Base-by-base conservation (phyloP, 257 asterid species). In the Cruciata laevipes region DNA sequence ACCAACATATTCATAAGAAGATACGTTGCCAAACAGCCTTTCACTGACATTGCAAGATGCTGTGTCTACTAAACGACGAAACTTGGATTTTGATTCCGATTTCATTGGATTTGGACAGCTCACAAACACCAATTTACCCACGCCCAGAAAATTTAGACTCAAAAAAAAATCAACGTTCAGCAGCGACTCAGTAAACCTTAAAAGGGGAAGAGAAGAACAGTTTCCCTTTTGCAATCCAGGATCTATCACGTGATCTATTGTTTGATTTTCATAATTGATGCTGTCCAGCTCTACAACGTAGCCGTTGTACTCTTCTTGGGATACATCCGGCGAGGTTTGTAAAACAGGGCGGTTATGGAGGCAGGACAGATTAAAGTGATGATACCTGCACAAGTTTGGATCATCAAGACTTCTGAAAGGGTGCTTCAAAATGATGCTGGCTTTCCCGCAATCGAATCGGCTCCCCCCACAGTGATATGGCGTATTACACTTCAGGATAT, bases 151-250 rank as follows among this genome's bases (percentile, higher is more conserved):
- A 57, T 1, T 5, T 3, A 57, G 17, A 2, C 4, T 33, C 38
- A 33, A 3, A n/a, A n/a, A n/a, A n/a, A n/a, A n/a, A n/a, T n/a
- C n/a, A n/a, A n/a, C n/a, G n/a, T n/a, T n/a, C n/a, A n/a, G n/a
- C n/a, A n/a, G n/a, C n/a, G n/a, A n/a, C n/a, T n/a, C n/a, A n/a
- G n/a, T n/a, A n/a, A n/a, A n/a, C n/a, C n/a, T n/a, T n/a, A 2
- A 65, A 3, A 47, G 20, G 9, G 69, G 60, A 25, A 47, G 42
- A 18, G 40, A n/a, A 3, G 74, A 70, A 21, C 74, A 70, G 18
- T 70, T 47, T 37, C 35, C 38, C 25, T 61, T 70, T 13, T 30
- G 37, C 12, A 70, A 1, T 4, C 52, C 51, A n/a, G 74, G 35
- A 32, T 70, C 37, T 7, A 37, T n/a, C 5, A 61, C n/a, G n/a